Evolutionary conservation across 2,329 filamentous ascomycete genomes (phyloP).

Genomic region (Colletotrichum nymphaeae): DNA sequence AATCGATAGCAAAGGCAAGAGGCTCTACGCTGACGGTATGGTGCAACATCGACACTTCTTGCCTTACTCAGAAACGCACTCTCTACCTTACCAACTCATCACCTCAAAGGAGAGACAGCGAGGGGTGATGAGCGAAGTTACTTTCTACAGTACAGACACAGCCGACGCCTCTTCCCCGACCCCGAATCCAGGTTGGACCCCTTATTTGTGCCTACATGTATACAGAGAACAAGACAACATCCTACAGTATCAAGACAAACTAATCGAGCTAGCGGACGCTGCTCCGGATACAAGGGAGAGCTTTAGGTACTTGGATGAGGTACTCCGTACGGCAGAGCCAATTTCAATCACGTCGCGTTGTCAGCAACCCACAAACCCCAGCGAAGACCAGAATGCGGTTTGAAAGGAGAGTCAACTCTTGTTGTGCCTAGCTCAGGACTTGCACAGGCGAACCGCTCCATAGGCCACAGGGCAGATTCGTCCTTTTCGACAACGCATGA

Average conservation of each 20-base stretch:
- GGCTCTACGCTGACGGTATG: neutral
- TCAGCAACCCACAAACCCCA: neutral
- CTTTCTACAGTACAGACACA: neutral
- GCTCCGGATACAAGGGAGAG: conserved; percentile 16
- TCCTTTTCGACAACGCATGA: conserved; percentile 26
- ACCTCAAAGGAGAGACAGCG: neutral
- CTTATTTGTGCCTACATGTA: neutral
- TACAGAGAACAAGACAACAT: neutral
- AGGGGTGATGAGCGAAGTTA: neutral
- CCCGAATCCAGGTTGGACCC: neutral
- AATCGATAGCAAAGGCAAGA: neutral
- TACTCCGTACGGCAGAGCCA: neutral
- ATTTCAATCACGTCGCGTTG: neutral
- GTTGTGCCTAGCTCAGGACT: neutral
- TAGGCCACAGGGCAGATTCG: neutral
- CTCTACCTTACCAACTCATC: neutral
- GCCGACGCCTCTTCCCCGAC: neutral
- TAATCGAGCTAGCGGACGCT: conserved; percentile 29
- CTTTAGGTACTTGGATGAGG: neutral
- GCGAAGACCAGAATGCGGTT: neutral
- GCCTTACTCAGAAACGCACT: neutral
- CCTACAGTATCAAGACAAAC: conserved; percentile 1
- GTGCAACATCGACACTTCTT: neutral
- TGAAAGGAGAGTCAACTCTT: neutral
- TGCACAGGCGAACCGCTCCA: neutral